These are phyloP conservation scores for Zymoseptoria tritici DNA, from an alignment of 2,329 filamentous ascomycete species.

Conservation along the genomic window DNA sequence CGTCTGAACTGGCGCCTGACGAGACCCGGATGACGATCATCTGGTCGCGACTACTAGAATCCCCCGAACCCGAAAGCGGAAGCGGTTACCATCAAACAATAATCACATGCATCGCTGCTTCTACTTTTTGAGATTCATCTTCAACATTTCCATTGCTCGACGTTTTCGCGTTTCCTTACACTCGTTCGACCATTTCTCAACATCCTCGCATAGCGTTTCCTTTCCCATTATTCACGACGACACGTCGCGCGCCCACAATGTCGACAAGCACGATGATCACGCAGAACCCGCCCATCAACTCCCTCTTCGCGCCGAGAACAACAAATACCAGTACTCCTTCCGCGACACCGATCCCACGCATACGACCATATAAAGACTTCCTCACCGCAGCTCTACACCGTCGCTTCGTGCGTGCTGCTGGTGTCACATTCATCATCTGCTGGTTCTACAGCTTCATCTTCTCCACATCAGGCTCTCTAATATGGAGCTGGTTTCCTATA, in stretches of 20 bases:
- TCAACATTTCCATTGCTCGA: neutral
- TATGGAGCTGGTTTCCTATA: constrained; percentile 78
- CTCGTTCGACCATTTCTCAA: neutral
- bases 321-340: constrained; percentile 9
- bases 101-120: neutral
- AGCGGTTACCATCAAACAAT: neutral
- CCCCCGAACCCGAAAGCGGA: neutral
- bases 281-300: neutral
- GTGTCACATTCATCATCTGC: constrained; percentile 61
- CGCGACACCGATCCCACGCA: constrained; percentile 37
- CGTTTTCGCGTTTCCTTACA: neutral
- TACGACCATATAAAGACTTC: constrained; percentile 74
- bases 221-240: neutral
- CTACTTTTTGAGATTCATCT: neutral
- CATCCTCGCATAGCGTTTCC: neutral
- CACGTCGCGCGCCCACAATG: neutral
- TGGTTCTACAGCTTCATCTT: constrained; percentile 57
- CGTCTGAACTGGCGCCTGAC: neutral
- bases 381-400: constrained; percentile 81
- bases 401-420: constrained; percentile 72
- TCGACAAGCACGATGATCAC: neutral
- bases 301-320: constrained; percentile 3
- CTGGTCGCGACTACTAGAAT: no score
- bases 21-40: constrained; percentile 3
- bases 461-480: neutral